These are phyloP conservation scores for Zygosaccharomyces lentus DNA, from an alignment of 805 yeast species.

Conservation along the genomic window DNA sequence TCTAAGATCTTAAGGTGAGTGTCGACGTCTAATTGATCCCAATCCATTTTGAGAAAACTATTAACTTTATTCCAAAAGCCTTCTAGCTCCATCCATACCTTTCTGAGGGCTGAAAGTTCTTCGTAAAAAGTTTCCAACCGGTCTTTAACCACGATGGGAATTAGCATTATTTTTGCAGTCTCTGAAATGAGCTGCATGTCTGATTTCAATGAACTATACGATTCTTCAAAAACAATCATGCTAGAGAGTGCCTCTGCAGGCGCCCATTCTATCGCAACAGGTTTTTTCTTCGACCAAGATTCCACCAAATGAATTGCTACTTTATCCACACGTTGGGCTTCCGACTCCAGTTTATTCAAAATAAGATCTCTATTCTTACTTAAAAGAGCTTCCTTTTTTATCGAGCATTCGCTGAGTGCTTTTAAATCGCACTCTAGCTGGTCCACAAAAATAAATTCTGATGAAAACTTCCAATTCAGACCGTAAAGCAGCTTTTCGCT, in stretches of 20 bases:
- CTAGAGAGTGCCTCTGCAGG: constrained; percentile 44
- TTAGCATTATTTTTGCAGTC: constrained; percentile 36
- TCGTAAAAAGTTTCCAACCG: not conserved
- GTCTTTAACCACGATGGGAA: constrained; percentile 22
- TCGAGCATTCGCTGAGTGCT: constrained; percentile 40
- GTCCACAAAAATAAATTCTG: constrained; percentile 56
- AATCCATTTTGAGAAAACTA: constrained; percentile 3
- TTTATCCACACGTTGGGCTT: constrained; percentile 37
- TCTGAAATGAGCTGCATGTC: constrained; percentile 24
- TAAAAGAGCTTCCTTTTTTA: constrained; percentile 37
- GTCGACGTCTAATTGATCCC: constrained; percentile 10
- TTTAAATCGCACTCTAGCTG: constrained; percentile 52
- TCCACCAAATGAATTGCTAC: constrained; percentile 30
- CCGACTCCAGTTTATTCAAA: constrained; percentile 40
- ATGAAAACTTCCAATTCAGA: constrained; percentile 45
- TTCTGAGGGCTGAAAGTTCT: constrained; percentile 12
- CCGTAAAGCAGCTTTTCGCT: constrained; percentile 31
- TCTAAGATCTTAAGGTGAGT: not conserved
- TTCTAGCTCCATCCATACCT: constrained; percentile 10
- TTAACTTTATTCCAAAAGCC: constrained; percentile 9
- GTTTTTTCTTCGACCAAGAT: constrained; percentile 50
- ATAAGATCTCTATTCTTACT: constrained; percentile 42
- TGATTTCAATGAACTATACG: constrained; percentile 20
- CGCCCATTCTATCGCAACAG: constrained; percentile 40
- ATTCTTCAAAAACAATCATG: constrained; percentile 35